Conservation (phyloP, 345 rosid species). For the Brassica carinata region DNA sequence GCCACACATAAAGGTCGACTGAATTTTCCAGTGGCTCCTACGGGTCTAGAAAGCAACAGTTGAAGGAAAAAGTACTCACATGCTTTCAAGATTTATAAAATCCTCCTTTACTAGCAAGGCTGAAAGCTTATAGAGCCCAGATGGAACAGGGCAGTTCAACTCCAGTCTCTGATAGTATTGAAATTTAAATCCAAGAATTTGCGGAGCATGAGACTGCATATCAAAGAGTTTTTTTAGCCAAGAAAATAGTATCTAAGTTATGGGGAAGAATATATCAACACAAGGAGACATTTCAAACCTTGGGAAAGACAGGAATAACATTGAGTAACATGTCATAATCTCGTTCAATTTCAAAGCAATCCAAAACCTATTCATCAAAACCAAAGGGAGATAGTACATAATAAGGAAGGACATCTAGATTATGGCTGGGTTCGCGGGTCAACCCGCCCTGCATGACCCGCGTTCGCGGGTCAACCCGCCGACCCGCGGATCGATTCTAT, state of each 20-base stretch:
- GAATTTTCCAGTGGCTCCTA: constrained; percentile 7
- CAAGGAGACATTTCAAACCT: constrained; percentile 51
- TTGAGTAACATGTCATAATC: constrained; percentile 69
- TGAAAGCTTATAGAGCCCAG: constrained; percentile 88
- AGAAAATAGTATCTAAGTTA: background rate
- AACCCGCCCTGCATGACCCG: no score
- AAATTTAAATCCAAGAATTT: constrained; percentile 97
- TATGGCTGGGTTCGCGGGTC: no score
- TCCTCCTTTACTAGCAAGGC: constrained; percentile 91
- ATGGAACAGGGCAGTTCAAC: constrained; percentile 76
- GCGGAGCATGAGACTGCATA: constrained; percentile 97
- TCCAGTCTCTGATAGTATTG: constrained; percentile 91
- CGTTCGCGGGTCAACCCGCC: no score
- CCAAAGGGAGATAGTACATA: constrained; percentile 28
- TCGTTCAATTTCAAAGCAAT: constrained; percentile 91
- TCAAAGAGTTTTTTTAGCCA: constrained; percentile 31
- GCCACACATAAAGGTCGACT: constrained; percentile 3
- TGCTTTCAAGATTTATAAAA: constrained; percentile 90
- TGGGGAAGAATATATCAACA: constrained; percentile 7
- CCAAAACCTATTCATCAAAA: constrained; percentile 67
- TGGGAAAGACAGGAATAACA: constrained; percentile 91
- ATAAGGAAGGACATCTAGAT: constrained; percentile 16
- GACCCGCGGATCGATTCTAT: no score
- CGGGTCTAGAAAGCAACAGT: background rate
- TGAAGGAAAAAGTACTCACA: constrained; percentile 56